Base-by-base conservation (phyloP, 1,284 basidiomycete genomes). In the Trametes sp. region DNA sequence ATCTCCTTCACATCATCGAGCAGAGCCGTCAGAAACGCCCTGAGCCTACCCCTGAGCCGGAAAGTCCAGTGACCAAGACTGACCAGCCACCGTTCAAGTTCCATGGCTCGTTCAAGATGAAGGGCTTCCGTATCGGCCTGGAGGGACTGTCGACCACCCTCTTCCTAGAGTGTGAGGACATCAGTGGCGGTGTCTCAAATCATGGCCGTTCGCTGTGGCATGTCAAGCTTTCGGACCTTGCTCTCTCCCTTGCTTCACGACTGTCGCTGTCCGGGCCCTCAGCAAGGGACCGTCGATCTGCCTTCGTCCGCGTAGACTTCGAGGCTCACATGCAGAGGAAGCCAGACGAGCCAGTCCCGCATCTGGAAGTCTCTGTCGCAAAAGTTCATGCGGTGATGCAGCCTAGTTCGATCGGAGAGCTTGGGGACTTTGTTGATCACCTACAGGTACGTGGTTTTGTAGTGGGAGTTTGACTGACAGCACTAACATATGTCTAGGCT, bases 361-460 rank as follows among this genome's bases (percentile, higher is more conserved):
- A 74, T 29, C 70, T 92, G 19, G 80, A 87, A 45, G 65, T 95
- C 31, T 75, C 77, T 1, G 76, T 96, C 26, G 86, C 85, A 7
- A 92, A 91, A 73, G 87, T 94, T 7, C 94, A 97, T 73, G 94
- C 95, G 0, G 92, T 96, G 50, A 90, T 96, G 90, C 94, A 96
- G 74, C 89, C 95, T 19, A 93, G 92, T 63, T 95, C 95, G 0
- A 88, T 97, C 54, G 90, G 90, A 35, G 93, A 96, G 72, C 79
- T 97, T 13, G 92, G 90, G 16, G 95, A 97, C 73, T 92, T 96
- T 61, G 77, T 96, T 52, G 92, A 95, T 71, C 86, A 95, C 68
- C 78, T 93, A 54, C 90, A 92, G 83, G 92, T 89, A 77, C 69
- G 70, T n/a, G n/a, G n/a, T n/a, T n/a, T n/a, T n/a, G n/a, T n/a